Percentiles rank a stretch among this genome's conserved stretches.
These are phyloP conservation scores for Chimonanthus salicifolius DNA, from an alignment of 164 flowering plant species.

Conservation along the genomic window DNA sequence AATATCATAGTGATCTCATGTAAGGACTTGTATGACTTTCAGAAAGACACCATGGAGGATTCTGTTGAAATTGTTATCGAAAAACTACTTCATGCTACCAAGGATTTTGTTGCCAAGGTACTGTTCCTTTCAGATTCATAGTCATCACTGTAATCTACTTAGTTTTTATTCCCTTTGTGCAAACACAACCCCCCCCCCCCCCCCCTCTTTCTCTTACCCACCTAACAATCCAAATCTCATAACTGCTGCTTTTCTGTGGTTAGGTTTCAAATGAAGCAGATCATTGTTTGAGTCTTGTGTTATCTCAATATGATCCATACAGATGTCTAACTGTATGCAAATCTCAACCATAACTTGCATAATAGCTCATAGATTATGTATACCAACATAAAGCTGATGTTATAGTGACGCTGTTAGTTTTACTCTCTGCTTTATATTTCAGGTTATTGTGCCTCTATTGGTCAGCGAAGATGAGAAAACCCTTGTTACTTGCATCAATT, in stretches of 20 bases:
- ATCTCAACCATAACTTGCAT: not conserved
- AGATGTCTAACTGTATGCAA: slow-evolving; percentile 76
- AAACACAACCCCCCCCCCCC: too few relatives aligned
- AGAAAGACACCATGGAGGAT: slow-evolving; percentile 92
- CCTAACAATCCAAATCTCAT: slow-evolving; percentile 3
- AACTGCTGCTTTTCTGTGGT: slow-evolving; percentile 2
- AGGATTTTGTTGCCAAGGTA: slow-evolving; percentile 77
- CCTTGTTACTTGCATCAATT: slow-evolving; percentile 86
- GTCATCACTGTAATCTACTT: not conserved
- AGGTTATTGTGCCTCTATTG: slow-evolving; percentile 90
- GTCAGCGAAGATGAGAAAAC: slow-evolving; percentile 95
- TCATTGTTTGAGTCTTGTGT: slow-evolving; percentile 64
- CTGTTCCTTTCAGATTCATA: not conserved
- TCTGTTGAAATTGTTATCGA: slow-evolving; percentile 94
- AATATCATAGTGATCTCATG: not conserved
- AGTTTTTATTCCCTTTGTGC: not conserved
- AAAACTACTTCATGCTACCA: slow-evolving; percentile 82
- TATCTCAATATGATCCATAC: slow-evolving; percentile 83
- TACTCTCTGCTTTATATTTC: slow-evolving; percentile 2
- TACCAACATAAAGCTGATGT: not conserved
- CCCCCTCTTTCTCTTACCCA: too few relatives aligned
- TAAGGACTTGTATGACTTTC: slow-evolving; percentile 13
- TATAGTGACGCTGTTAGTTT: not conserved
- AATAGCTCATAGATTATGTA: not conserved
- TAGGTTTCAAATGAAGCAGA: slow-evolving; percentile 94